These are phyloP conservation scores for Cochliopodium minus DNA, from an alignment of 208 protist genomes.

Conservation along the genomic window DNA sequence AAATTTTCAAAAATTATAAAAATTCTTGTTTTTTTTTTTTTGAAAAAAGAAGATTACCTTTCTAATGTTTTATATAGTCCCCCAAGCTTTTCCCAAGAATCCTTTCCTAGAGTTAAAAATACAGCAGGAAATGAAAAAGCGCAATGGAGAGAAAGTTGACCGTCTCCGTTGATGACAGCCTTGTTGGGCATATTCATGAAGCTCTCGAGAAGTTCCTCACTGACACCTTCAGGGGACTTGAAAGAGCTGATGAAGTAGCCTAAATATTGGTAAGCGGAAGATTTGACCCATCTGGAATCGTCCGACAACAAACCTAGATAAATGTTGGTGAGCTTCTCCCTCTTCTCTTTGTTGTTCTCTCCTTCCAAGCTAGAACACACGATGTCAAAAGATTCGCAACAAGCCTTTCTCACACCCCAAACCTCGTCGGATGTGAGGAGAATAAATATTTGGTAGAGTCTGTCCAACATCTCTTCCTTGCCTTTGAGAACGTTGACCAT, in stretches of 20 bases:
- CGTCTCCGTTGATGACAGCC: too few relatives aligned
- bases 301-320: slow-evolving; percentile 55
- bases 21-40: too few relatives aligned
- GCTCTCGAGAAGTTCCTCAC: slow-evolving; percentile 31
- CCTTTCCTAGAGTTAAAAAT: too few relatives aligned
- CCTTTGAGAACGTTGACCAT: slow-evolving; percentile 40
- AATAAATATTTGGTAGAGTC: slow-evolving; percentile 56
- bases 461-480: slow-evolving; percentile 31
- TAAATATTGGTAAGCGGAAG: slow-evolving; percentile 58
- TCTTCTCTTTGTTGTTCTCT: too few relatives aligned
- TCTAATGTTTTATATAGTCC: too few relatives aligned
- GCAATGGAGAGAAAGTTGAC: too few relatives aligned
- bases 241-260: slow-evolving; percentile 75
- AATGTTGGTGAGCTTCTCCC: slow-evolving; percentile 10
- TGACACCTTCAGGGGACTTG: slow-evolving; percentile 74
- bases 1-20: too few relatives aligned
- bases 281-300: slow-evolving; percentile 70
- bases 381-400: slow-evolving; percentile 55
- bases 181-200: too few relatives aligned
- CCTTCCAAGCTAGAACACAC: slow-evolving; percentile 40
- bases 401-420: slow-evolving; percentile 80
- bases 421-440: slow-evolving; percentile 74
- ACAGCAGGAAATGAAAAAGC: too few relatives aligned
- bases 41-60: too few relatives aligned
- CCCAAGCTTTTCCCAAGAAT: too few relatives aligned